These are phyloP conservation scores for Pythium phragmitis DNA, from an alignment of 352 stramenopile species.

Conservation along the genomic window DNA sequence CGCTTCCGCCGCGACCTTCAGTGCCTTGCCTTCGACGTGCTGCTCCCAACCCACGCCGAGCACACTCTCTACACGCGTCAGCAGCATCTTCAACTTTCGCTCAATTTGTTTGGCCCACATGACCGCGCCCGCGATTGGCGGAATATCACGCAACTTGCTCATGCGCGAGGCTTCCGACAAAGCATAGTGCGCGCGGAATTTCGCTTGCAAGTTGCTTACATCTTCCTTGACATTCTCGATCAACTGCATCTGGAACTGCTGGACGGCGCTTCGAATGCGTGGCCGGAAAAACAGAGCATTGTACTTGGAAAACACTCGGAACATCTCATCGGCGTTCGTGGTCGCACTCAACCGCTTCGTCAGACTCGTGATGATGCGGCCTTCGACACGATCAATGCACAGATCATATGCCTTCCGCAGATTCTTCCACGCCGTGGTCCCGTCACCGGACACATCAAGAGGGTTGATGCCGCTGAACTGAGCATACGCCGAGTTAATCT, in stretches of 20 bases:
- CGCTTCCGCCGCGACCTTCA: conserved; percentile 90
- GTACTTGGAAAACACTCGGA: conserved; percentile 97
- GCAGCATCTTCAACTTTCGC: conserved; percentile 96
- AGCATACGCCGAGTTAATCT: conserved; percentile 90
- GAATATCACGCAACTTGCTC: conserved; percentile 96
- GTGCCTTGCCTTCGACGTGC: conserved; percentile 94
- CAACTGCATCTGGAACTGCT: conserved; percentile 99
- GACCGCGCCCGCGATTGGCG: conserved; percentile 97
- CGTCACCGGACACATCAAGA: conserved; percentile 86
- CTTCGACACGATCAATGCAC: conserved; percentile 92
- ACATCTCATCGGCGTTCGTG: conserved; percentile 95
- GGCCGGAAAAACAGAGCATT: conserved; percentile 97
- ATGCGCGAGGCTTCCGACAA: conserved; percentile 94
- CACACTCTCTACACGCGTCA: conserved; percentile 96
- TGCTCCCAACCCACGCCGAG: conserved; percentile 97
- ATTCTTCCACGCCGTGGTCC: conserved; percentile 80
- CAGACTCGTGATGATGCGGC: conserved; percentile 89
- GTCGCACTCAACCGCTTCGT: conserved; percentile 86
- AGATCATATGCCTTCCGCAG: conserved; percentile 89
- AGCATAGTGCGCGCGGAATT: conserved; percentile 94
- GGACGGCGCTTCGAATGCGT: conserved; percentile 93
- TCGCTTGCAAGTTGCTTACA: conserved; percentile 95
- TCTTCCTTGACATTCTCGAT: conserved; percentile 98
- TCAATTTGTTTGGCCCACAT: conserved; percentile 99
- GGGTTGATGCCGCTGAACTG: conserved; percentile 77